These are phyloP conservation scores for Epithemia pelagica DNA, from an alignment of 108 stramenopile genomes.

Conservation along the genomic window DNA sequence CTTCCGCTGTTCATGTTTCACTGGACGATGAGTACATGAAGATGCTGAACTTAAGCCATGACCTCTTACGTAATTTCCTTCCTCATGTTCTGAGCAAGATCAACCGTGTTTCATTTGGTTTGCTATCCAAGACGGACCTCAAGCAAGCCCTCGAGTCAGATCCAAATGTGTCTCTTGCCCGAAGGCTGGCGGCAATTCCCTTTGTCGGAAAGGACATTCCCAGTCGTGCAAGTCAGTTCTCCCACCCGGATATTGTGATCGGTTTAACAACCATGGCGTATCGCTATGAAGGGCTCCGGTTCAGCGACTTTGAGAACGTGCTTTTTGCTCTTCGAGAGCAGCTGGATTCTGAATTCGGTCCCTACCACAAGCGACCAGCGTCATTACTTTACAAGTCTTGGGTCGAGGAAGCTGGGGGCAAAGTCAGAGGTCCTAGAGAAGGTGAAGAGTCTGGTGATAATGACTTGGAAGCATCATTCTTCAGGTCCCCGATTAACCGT, in stretches of 20 bases:
- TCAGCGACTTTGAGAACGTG: conserved; percentile 81
- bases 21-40: conserved; percentile 97
- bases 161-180: conserved; percentile 82
- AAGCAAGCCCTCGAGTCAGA: conserved; percentile 68
- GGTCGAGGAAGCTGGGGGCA: conserved; percentile 94
- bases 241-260: conserved; percentile 98
- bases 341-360: conserved; percentile 94
- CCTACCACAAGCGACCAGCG: conserved; percentile 91
- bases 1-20: conserved; percentile 83
- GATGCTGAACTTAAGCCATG: conserved; percentile 94
- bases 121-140: conserved; percentile 67
- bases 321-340: conserved; percentile 84
- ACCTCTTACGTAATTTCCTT: conserved; percentile 84
- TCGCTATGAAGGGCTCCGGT: conserved; percentile 94
- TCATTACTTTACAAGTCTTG: conserved; percentile 84
- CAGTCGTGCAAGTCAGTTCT: conserved; percentile 94
- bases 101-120: conserved; percentile 95
- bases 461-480: conserved; percentile 41
- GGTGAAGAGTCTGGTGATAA: conserved; percentile 41
- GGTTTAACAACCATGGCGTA: conserved; percentile 95
- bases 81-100: conserved; percentile 94
- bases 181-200: conserved; percentile 93
- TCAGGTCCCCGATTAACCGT: conserved; percentile 33
- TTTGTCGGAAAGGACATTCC: conserved; percentile 99
- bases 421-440: conserved; percentile 86